Base-by-base conservation (phyloP, 768 basidiomycete genomes). In the Megacollybia marginata region DNA sequence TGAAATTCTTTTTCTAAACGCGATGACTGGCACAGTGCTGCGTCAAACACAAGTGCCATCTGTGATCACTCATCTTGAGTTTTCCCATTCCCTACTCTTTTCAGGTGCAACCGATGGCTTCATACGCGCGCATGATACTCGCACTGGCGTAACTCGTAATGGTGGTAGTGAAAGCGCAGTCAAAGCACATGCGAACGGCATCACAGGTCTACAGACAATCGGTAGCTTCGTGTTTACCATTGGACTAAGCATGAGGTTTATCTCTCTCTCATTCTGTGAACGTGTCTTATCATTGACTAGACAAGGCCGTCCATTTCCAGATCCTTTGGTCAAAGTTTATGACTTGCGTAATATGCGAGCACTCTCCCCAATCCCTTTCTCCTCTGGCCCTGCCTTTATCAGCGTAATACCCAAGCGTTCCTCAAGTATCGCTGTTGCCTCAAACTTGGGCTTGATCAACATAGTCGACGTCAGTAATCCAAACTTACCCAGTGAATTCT, bases 261-360 rank as follows among this genome's bases (percentile, higher is more conserved):
- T 33, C 33, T 38, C 3, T 18, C 33, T 36, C 47, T 19, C n/a
- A 18, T 38, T 49, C 18, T 16, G 0, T 16, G 31, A 46, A 33
- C 18, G 31, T 34, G 36, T 57, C 58, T 63, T 55, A 12, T 10
- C 33, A 16, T 51, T 20, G 31, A 48, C 36, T 59, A 96, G 94
- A 64, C 91, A 89, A 65, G 83, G 86, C 7, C 83, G 87, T 44
- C 92, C 94, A 5, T 78, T 86, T 48, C 88, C 90, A 0, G 95
- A 97, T 62, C 90, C 92, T 2, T 72, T 93, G 33, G 91, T 99
- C 54, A 96, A 95, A 67, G 75, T 97, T 11, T 96, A 87, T 58
- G 95, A 99, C 64, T 59, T 91, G 31, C 85, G 95, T 31, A 89
- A 77, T 19, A 79, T 97, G 73, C 78, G 80, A 36, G 75, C 92